Conservation (phyloP, 129 eudicot genomes). For the Chrysanthemum lavandulifolium region DNA sequence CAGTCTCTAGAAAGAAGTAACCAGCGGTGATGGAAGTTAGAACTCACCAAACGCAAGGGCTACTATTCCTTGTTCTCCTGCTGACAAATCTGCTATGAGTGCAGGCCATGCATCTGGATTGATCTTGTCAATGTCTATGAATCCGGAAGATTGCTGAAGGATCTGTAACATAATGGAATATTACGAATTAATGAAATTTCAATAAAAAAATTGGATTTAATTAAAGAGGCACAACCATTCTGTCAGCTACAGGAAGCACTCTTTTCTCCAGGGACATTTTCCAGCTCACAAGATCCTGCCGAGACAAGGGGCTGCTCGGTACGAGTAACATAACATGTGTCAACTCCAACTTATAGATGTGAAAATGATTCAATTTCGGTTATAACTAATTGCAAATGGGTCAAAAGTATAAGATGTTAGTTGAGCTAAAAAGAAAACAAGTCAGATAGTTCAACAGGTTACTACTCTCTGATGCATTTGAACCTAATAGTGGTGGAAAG, state of each 20-base stretch:
- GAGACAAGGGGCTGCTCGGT: slow-evolving; percentile 72
- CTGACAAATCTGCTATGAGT: slow-evolving; percentile 76
- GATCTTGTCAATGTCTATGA: slow-evolving; percentile 85
- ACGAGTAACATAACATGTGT: no score
- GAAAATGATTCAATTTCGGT: no score
- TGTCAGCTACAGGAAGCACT: slow-evolving; percentile 79
- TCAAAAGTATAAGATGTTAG: no score
- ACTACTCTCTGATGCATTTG: slow-evolving; percentile 66
- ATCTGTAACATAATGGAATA: slow-evolving; percentile 33
- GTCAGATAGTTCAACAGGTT: no score
- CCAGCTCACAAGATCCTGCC: slow-evolving; percentile 99
- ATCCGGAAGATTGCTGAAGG: slow-evolving; percentile 79
- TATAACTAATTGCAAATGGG: no score
- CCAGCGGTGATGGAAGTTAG: no score
- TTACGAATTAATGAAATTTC: no score
- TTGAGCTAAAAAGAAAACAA: no score
- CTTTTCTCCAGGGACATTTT: slow-evolving; percentile 88
- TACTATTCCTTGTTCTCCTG: slow-evolving; percentile 80
- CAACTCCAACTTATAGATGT: no score
- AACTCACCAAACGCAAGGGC: slow-evolving; percentile 81
- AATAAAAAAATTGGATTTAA: no score
- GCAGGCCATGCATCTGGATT: slow-evolving; percentile 98
- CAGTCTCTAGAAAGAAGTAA: slow-evolving; percentile 11
- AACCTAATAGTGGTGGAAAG: slow-evolving; percentile 62
- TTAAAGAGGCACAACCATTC: slow-evolving; percentile 40